Conservation (phyloP, 2,329 filamentous ascomycete genomes). For the Chaetomiaceae sp. region DNA sequence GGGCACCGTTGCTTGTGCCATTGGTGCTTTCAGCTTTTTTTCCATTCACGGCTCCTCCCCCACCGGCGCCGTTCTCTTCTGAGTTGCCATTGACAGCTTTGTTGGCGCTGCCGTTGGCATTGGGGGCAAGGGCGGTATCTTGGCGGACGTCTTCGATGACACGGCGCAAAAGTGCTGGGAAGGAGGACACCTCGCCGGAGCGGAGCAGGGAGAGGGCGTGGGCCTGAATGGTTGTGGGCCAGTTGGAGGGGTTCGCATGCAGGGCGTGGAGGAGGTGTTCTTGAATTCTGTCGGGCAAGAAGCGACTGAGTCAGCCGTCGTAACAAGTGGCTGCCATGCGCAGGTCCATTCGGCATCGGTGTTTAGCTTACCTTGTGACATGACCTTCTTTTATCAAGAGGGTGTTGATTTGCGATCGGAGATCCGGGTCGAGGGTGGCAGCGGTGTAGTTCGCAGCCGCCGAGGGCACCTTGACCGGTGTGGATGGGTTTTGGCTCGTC, state of each 20-base stretch:
- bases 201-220: slow-evolving; percentile 57
- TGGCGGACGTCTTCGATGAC: slow-evolving; percentile 57
- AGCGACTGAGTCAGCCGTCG: too few relatives aligned
- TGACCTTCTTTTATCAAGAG: slow-evolving; percentile 53
- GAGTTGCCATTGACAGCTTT: slow-evolving; percentile 15
- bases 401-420: slow-evolving; percentile 57
- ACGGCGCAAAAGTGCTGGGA: slow-evolving; percentile 54
- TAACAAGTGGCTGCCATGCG: too few relatives aligned
- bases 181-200: slow-evolving; percentile 52
- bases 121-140: slow-evolving; percentile 36
- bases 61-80: slow-evolving; percentile 29
- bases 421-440: slow-evolving; percentile 55
- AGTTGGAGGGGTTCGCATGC: slow-evolving; percentile 53
- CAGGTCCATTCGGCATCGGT: too few relatives aligned
- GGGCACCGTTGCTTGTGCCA: slow-evolving; percentile 24
- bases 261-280: slow-evolving; percentile 57
- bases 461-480: slow-evolving; percentile 55
- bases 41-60: slow-evolving; percentile 28
- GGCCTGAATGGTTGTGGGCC: slow-evolving; percentile 54
- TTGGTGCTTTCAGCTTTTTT: slow-evolving; percentile 23
- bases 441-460: slow-evolving; percentile 54
- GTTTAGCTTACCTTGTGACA: slow-evolving; percentile 48
- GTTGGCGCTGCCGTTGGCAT: slow-evolving; percentile 28
- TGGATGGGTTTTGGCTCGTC: slow-evolving; percentile 35
- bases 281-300: slow-evolving; percentile 58